phyloP scores from a whole-genome alignment of 371 early-diverging fungal species.

The Funneliformis caledonium region DNA sequence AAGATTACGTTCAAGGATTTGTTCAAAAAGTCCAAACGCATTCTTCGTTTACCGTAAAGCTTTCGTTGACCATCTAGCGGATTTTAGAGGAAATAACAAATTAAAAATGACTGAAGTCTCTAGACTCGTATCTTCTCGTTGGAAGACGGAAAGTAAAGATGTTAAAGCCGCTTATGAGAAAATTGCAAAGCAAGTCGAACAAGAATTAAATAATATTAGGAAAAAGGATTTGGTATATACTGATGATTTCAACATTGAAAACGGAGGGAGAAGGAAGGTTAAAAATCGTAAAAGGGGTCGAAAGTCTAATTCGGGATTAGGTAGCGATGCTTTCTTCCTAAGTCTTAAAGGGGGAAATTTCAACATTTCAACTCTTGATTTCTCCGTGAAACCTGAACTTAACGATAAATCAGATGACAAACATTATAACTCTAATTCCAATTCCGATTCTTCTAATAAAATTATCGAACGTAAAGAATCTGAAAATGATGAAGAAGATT shows the following conservation, averaged over 20 bases:
- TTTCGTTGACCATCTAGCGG: constrained; percentile 24
- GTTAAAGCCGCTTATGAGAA: constrained; percentile 11
- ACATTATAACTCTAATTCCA: no score
- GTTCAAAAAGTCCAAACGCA: constrained; percentile 29
- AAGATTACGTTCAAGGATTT: constrained; percentile 24
- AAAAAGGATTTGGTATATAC: constrained; percentile 15
- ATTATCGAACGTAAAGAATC: neutral
- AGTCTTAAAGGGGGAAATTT: neutral
- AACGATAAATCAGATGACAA: neutral
- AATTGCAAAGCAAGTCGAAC: constrained; percentile 29
- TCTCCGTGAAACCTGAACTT: neutral
- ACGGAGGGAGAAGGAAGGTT: neutral
- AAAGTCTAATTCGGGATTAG: neutral
- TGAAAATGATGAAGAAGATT: neutral
- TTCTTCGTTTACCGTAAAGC: constrained; percentile 36
- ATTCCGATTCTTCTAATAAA: no score
- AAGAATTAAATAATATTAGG: constrained; percentile 16
- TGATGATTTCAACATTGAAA: neutral
- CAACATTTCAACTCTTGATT: neutral
- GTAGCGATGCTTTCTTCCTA: neutral
- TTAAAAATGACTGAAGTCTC: constrained; percentile 32
- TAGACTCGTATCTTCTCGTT: neutral
- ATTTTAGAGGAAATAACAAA: neutral
- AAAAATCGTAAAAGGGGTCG: neutral
- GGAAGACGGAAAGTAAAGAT: constrained; percentile 17